phyloP scores from a whole-genome alignment of 768 basidiomycete genomes.

The Mycena maculata region DNA sequence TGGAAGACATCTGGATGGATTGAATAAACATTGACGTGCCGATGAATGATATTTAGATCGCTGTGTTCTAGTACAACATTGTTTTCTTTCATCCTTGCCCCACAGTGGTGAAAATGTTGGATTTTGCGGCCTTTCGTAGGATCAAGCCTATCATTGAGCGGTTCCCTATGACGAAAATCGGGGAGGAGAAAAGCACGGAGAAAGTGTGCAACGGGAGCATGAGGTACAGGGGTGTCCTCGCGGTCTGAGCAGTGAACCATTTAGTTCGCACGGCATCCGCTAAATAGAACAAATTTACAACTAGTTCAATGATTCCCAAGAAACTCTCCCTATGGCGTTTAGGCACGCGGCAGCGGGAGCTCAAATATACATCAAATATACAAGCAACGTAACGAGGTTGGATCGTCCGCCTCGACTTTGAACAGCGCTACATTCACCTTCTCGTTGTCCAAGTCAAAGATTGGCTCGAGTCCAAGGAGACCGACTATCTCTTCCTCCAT shows the following conservation, averaged over 20 bases:
- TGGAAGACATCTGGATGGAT: no score
- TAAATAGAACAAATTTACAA: no score
- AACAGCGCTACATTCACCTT: not conserved
- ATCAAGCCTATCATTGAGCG: not conserved
- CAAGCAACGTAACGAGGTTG: not conserved
- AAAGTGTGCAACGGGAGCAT: not conserved
- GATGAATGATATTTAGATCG: no score
- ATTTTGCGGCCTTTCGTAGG: not conserved
- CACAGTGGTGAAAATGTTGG: not conserved
- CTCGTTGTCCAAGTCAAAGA: conserved; percentile 1
- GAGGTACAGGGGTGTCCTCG: not conserved
- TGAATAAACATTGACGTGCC: no score
- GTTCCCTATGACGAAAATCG: not conserved
- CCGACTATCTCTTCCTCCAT: not conserved
- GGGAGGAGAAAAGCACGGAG: not conserved
- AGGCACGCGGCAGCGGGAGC: no score
- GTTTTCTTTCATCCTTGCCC: no score
- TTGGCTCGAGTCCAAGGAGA: not conserved
- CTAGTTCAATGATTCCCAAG: no score
- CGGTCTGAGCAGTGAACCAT: not conserved
- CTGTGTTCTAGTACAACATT: no score
- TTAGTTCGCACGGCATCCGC: no score
- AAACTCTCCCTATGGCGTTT: no score
- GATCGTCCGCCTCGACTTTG: not conserved
- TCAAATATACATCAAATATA: no score